Base-by-base conservation (phyloP, 192 early-diverging fungal genomes). In the Neocallimastix lanati region DNA sequence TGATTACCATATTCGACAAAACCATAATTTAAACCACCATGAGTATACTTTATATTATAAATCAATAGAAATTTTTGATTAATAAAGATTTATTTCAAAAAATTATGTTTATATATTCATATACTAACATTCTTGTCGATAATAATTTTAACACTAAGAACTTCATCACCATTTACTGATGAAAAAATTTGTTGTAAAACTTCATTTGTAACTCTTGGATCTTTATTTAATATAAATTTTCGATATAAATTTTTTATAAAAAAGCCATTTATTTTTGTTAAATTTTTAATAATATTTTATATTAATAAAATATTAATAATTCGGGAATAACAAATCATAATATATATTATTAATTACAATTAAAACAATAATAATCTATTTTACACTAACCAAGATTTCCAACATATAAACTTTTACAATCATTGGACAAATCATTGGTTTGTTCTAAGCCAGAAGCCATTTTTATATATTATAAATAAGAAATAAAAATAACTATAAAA, bases 1-100 rank as follows among this genome's bases (percentile, higher is more conserved):
- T 91, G 90, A 67, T 92, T 91, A 78, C 83, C 83, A 87, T 90
- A 94, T 82, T 94, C 94, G 77, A 97, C 92, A 85, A 97, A 97
- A 18, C 93, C 95, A 85, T 94, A 97, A 86, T 94, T 94, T 79
- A 94, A 83, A 25, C 90, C 92, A 76, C 87, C 89, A 77, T 91
- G 89, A 30, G 84, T 83, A 84, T 88, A 88, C 87, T 91, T 38
- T n/a, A n/a, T n/a, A n/a, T n/a, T n/a, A n/a, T n/a, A n/a, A n/a
- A n/a, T n/a, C n/a, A n/a, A n/a, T n/a, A n/a, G n/a, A n/a, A n/a
- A n/a, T n/a, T n/a, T n/a, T n/a, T n/a, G n/a, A n/a, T n/a, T n/a
- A n/a, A n/a, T n/a, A n/a, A n/a, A n/a, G n/a, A n/a, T n/a, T n/a
- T n/a, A n/a, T n/a, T n/a, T n/a, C n/a, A n/a, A n/a, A n/a, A n/a